Percentiles rank a stretch among this genome's conserved stretches.
Conservation (phyloP, 495 filamentous ascomycete genomes). For the Jackrogersella multiformis region DNA sequence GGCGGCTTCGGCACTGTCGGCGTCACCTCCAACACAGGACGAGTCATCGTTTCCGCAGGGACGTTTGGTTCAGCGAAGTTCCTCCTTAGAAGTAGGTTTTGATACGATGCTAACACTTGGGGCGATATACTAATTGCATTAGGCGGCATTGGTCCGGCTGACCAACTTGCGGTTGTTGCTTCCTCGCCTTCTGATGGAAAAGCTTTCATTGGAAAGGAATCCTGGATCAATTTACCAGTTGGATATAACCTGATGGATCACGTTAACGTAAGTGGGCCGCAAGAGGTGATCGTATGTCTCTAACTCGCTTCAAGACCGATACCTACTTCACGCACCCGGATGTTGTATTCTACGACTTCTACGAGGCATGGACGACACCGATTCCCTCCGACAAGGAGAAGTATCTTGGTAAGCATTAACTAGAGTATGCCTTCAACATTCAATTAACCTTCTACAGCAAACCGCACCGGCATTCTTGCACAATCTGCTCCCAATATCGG, state of each 20-base stretch:
- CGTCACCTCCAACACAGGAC: slow-evolving; percentile 65
- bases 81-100: slow-evolving; percentile 56
- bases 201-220: slow-evolving; percentile 58
- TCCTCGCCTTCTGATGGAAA: slow-evolving; percentile 60
- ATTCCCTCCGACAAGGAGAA: slow-evolving; percentile 48
- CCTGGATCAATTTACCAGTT: slow-evolving; percentile 79
- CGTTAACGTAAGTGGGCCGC: slow-evolving; percentile 58
- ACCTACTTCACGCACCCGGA: slow-evolving; percentile 69
- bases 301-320: slow-evolving; percentile 60
- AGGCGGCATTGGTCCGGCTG: slow-evolving; percentile 71
- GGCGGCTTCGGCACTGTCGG: slow-evolving; percentile 68
- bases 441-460: slow-evolving; percentile 47
- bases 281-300: neutral
- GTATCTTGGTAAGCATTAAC: slow-evolving; percentile 49
- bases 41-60: slow-evolving; percentile 75
- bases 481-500: slow-evolving; percentile 76
- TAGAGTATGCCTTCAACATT: slow-evolving; percentile 17
- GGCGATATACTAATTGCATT: slow-evolving; percentile 38
- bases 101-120: neutral
- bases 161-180: slow-evolving; percentile 67
- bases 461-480: slow-evolving; percentile 69
- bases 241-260: slow-evolving; percentile 80
- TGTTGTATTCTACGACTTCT: slow-evolving; percentile 72
- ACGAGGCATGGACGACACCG: slow-evolving; percentile 63
- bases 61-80: slow-evolving; percentile 78